A percentile compares a stretch with the other conserved stretches of the same genome.
These are phyloP conservation scores for Schizonepeta tenuifolia DNA, from an alignment of 257 asterid species.

Conservation along the genomic window DNA sequence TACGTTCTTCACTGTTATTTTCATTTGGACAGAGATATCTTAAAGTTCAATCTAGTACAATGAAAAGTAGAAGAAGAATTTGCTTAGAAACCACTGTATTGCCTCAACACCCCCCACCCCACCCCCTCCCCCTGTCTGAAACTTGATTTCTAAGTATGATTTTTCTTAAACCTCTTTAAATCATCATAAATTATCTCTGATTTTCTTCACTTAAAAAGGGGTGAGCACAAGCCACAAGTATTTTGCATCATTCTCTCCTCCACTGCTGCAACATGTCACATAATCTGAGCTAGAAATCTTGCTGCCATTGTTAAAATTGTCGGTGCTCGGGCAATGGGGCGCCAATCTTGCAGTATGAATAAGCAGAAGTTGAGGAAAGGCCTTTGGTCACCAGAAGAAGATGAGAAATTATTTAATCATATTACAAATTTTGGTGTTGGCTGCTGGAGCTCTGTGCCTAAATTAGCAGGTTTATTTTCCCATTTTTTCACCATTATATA, in stretches of 20 bases:
- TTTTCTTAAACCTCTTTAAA: conserved; percentile 39
- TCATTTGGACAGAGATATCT: conserved; percentile 38
- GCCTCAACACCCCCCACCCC: conserved; percentile 28
- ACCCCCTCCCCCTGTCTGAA: conserved; percentile 11
- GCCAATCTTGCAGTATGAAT: conserved; percentile 59
- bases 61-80: conserved; percentile 38
- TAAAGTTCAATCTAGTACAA: conserved; percentile 44
- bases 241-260: conserved; percentile 18
- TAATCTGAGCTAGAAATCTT: conserved; percentile 23
- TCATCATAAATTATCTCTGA: conserved; percentile 28
- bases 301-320: conserved; percentile 24
- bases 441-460: conserved; percentile 95
- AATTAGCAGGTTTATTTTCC: conserved; percentile 66
- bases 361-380: conserved; percentile 80
- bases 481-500: not conserved
- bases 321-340: conserved; percentile 53
- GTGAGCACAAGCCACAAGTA: conserved; percentile 11
- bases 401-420: conserved; percentile 63
- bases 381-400: conserved; percentile 97
- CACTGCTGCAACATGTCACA: conserved; percentile 15
- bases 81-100: conserved; percentile 60
- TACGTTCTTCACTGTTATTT: conserved; percentile 3
- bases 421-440: conserved; percentile 79
- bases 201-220: conserved; percentile 15
- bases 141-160: conserved; percentile 51